Conservation (phyloP, 2,329 filamentous ascomycete species). For the Colletotrichum tamarilloi region DNA sequence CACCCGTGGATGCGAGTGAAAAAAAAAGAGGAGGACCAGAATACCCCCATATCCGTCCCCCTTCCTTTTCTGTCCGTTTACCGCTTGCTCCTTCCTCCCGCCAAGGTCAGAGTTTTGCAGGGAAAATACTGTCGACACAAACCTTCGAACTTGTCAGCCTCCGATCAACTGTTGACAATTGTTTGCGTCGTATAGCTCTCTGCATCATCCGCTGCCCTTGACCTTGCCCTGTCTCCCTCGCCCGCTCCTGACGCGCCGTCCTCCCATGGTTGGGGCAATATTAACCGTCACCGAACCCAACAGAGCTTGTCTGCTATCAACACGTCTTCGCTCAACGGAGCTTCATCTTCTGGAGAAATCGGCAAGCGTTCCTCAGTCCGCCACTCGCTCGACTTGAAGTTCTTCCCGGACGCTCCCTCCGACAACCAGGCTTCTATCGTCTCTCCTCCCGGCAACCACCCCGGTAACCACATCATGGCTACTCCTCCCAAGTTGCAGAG, state of each 20-base stretch:
- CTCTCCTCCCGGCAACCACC: slow-evolving; percentile 60
- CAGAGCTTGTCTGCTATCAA: slow-evolving; percentile 65
- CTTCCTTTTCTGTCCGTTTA: slow-evolving; percentile 4
- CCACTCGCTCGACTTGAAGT: slow-evolving; percentile 68
- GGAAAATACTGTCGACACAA: slow-evolving; percentile 15
- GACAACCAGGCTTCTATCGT: slow-evolving; percentile 53
- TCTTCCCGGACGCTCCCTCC: slow-evolving; percentile 57
- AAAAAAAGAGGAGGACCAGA: neutral
- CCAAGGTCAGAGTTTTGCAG: slow-evolving; percentile 25
- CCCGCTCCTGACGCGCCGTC: slow-evolving; percentile 67
- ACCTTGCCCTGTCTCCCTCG: slow-evolving; percentile 78
- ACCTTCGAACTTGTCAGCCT: slow-evolving; percentile 37
- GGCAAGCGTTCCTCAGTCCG: slow-evolving; percentile 61
- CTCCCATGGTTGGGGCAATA: slow-evolving; percentile 68
- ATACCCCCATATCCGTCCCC: slow-evolving; percentile 13
- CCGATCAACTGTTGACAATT: slow-evolving; percentile 44
- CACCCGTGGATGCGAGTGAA: neutral
- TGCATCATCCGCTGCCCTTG: slow-evolving; percentile 82
- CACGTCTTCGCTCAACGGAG: slow-evolving; percentile 49
- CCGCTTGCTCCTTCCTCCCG: slow-evolving; percentile 9
- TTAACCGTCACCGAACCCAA: slow-evolving; percentile 76
- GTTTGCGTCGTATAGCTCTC: slow-evolving; percentile 70
- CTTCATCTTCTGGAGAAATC: slow-evolving; percentile 55
- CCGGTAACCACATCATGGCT: slow-evolving; percentile 64
- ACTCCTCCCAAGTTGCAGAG: slow-evolving; percentile 82